Base-by-base conservation (phyloP, 1,284 basidiomycete species). In the Taiwanofungus camphoratus region DNA sequence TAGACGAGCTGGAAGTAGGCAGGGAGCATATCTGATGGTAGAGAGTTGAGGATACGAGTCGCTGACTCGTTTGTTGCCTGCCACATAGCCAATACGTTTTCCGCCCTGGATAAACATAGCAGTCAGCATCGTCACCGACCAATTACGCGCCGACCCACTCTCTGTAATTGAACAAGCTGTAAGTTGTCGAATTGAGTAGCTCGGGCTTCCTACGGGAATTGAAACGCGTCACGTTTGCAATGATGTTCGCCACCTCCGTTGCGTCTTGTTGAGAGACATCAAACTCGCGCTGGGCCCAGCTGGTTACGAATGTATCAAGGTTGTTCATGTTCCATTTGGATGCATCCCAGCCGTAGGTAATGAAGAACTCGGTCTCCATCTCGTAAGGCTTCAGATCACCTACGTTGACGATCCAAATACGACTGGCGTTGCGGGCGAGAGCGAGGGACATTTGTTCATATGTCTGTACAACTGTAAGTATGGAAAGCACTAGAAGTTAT, bases 311-410 rank as follows among this genome's bases (percentile, higher is more conserved):
- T 5, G 58, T 63, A 37, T 71, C 58, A 29, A 84, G 54, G 49
- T 81, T 81, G 43, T 70, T 64, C 6, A 65, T 66, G 13, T 66
- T 70, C 72, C 76, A 79, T 8, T 66, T 59, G 0, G 74, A 64
- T 0, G 76, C 61, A 53, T 87, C 71, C 70, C 77, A 87, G 1
- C 73, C 82, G 37, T 76, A 73, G 15, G 65, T 68, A 50, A 87
- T 64, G 68, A 82, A 86, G 58, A 82, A 86, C 50, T 87, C 82
- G 18, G 71, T 78, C 34, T 81, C 75, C 53, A 79, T 72, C 52
- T 88, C 85, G 53, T 80, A 81, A 0, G 82, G 80, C 57, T 87
- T 87, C 29, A 87, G 61, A 53, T 87, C 84, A 16, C 82, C 83
- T 26, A 82, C 78, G 53, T 80, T 80, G 33, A 80, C 57, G 27